phyloP scores from a whole-genome alignment of 768 basidiomycete species.

The Exidia glandulosa region DNA sequence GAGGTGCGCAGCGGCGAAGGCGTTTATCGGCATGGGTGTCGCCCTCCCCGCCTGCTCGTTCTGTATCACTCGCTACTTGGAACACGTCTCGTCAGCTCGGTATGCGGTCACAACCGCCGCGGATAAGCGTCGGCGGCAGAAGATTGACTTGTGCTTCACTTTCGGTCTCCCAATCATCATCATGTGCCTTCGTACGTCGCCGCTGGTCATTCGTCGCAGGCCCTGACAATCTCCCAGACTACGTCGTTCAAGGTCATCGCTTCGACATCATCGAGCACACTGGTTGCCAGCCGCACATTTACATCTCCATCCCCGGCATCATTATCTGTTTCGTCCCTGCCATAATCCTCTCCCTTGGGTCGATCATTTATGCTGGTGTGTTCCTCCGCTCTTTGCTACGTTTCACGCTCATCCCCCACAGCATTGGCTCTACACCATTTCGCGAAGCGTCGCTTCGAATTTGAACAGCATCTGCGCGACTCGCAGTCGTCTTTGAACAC shows the following conservation, averaged over 20 bases:
- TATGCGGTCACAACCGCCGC: slow-evolving; percentile 20
- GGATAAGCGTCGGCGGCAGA: slow-evolving; percentile 29
- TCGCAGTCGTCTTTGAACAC: slow-evolving; percentile 26
- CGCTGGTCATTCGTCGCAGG: too few relatives aligned
- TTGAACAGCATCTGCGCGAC: slow-evolving; percentile 30
- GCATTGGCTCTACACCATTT: slow-evolving; percentile 33
- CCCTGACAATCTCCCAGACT: slow-evolving; percentile 26
- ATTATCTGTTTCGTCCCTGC: slow-evolving; percentile 36
- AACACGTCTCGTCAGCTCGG: slow-evolving; percentile 39
- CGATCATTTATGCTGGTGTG: slow-evolving; percentile 31
- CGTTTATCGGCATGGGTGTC: slow-evolving; percentile 39
- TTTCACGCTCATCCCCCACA: not conserved
- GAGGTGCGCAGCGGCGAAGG: slow-evolving; percentile 39
- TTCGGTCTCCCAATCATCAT: slow-evolving; percentile 45
- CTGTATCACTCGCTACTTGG: slow-evolving; percentile 45
- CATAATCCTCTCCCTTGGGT: slow-evolving; percentile 26
- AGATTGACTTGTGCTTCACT: slow-evolving; percentile 35
- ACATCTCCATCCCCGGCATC: slow-evolving; percentile 34
- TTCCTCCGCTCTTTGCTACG: slow-evolving; percentile 20
- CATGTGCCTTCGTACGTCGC: slow-evolving; percentile 44
- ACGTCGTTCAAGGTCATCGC: slow-evolving; percentile 48
- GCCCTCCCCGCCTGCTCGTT: slow-evolving; percentile 51
- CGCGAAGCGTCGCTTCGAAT: slow-evolving; percentile 34
- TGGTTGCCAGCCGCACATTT: slow-evolving; percentile 43
- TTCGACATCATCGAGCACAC: slow-evolving; percentile 49